These are phyloP conservation scores for Cordyceps farinosa DNA, from an alignment of 2,329 filamentous ascomycete genomes.

Conservation along the genomic window DNA sequence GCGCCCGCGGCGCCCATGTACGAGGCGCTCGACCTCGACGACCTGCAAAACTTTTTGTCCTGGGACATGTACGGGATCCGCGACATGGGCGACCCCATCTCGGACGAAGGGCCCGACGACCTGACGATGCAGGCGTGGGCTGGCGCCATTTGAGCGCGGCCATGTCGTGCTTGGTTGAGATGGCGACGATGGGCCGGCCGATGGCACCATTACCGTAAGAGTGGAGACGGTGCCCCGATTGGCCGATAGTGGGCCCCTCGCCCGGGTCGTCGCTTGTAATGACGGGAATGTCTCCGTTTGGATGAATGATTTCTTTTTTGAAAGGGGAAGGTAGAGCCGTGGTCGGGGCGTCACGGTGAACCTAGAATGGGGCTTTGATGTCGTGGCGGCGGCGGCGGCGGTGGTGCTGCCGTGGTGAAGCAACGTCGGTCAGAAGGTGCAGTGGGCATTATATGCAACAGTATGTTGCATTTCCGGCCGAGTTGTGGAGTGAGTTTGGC, in stretches of 20 bases:
- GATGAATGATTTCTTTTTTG: neutral
- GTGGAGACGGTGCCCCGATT: conserved; percentile 8
- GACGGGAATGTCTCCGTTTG: neutral
- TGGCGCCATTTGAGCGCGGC: conserved; percentile 15
- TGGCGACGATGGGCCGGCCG: conserved; percentile 12
- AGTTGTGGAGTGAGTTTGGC: neutral
- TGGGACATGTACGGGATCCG: conserved; percentile 42
- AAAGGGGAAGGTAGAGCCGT: neutral
- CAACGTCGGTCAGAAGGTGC: conserved; percentile 15
- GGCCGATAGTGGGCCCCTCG: conserved; percentile 1
- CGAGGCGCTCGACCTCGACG: conserved; percentile 36
- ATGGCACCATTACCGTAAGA: conserved; percentile 8
- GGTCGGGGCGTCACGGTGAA: neutral
- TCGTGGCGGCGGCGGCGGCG: neutral
- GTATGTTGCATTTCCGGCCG: conserved; percentile 4
- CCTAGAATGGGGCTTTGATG: neutral
- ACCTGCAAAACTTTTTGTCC: conserved; percentile 37
- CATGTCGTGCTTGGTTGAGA: neutral
- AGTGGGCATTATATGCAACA: conserved; percentile 16
- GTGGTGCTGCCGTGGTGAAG: neutral
- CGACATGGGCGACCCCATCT: conserved; percentile 37
- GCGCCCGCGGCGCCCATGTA: conserved; percentile 28
- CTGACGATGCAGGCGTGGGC: conserved; percentile 17
- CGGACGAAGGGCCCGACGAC: conserved; percentile 34
- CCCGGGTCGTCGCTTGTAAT: conserved; percentile 1